These are phyloP conservation scores for Gomphus sp. DNA, from an alignment of 1,284 basidiomycete genomes.

Conservation along the genomic window DNA sequence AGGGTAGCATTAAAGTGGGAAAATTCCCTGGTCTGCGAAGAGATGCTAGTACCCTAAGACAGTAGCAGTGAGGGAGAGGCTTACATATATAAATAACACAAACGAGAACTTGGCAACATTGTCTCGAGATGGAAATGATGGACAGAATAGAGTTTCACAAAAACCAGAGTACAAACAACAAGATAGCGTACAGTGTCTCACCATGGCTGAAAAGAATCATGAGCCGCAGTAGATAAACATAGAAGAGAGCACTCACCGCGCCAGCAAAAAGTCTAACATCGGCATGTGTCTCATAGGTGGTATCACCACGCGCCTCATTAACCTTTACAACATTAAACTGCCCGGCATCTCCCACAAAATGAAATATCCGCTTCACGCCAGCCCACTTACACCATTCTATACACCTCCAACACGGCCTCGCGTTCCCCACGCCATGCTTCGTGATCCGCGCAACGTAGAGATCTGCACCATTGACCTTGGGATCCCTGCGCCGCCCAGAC, in stretches of 20 bases:
- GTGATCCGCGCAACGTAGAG: conserved; percentile 46
- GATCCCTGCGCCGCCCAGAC: conserved; percentile 30
- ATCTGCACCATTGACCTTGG: conserved; percentile 42
- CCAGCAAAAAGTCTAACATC: conserved; percentile 35
- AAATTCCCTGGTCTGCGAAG: not conserved
- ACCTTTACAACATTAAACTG: conserved; percentile 46
- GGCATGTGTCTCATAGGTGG: conserved; percentile 37
- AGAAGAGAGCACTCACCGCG: conserved; percentile 23
- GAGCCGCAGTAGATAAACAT: not conserved
- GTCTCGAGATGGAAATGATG: not conserved
- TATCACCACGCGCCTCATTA: conserved; percentile 27
- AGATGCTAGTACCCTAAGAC: not conserved
- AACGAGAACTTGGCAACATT: not conserved
- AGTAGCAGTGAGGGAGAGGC: not conserved
- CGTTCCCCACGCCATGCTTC: conserved; percentile 36
- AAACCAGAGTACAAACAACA: not conserved
- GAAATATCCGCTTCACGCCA: conserved; percentile 46
- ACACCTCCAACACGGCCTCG: conserved; percentile 46
- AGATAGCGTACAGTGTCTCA: not conserved
- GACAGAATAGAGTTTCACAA: conserved; percentile 1
- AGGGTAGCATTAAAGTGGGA: not conserved
- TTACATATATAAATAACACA: not conserved
- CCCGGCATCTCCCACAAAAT: conserved; percentile 33
- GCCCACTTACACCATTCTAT: conserved; percentile 50
- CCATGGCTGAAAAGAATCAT: not conserved